Evolutionary conservation across 225 moss, liverwort and hornwort genomes (phyloP), one percentile per base, ranked within the genome.

Genomic region (Ulota crispa): DNA sequence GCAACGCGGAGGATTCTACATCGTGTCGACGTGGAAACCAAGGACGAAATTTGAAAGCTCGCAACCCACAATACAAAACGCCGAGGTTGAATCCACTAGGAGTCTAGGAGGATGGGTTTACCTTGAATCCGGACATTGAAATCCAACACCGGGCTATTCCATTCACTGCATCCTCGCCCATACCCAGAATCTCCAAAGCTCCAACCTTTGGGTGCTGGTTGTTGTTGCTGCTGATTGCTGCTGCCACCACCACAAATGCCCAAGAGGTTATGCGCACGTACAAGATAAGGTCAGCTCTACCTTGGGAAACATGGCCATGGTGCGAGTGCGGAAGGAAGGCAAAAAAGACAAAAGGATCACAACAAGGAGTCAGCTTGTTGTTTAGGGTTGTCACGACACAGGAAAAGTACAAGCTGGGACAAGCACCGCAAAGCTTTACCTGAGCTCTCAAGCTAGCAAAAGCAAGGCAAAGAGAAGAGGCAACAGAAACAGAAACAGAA

Each of bases 151-250:
- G 82, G 60, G 62, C 80, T 55, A 72, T 3, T 43, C 72, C 88
- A 88, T 68, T 72, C 67, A 42, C 85, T 8, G 72, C 74, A 78
- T 71, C 72, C 43, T 85, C 85, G 53, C 85, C 82, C 82, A 85
- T 88, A 76, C 67, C 82, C 84, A 30, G 37, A 78, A 74, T n/a
- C 73, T 81, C 53, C 74, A 1, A 27, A 41, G 28, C 62, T 76
- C 64, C 64, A 1, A 43, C 75, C 18, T 42, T 11, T 11, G 15
- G 18, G 4, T 18, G 50, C 50, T 18, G 16, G 16, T 18, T 50
- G 15, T 12, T 47, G 47, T 23, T 66, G 66, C 60, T 10, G 10
- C 12, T 60, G 24, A 7, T 21, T 19, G 42, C 42, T 27, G 28
- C 63, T 6, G 15, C 63, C 7, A 43, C 23, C 12, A 8, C 43